Evolutionary conservation across 805 yeast genomes (phyloP).

Genomic region (Kazachstania martiniae): DNA sequence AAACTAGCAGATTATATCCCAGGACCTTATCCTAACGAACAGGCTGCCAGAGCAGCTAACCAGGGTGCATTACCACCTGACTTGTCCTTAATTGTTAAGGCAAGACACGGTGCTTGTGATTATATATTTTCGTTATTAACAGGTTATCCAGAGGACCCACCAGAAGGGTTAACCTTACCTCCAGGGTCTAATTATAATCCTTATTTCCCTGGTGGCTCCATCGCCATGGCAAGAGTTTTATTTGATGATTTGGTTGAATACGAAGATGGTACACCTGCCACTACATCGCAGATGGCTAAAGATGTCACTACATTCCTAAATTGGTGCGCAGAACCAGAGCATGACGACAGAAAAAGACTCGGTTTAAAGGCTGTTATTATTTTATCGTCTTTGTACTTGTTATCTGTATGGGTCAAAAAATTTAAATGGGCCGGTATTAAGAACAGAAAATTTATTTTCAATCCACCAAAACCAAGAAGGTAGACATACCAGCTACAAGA

Average conservation of each 20-base stretch:
- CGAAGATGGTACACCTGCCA: slow-evolving; percentile 98
- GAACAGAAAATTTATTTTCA: slow-evolving; percentile 87
- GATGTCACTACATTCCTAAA: slow-evolving; percentile 91
- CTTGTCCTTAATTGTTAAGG: slow-evolving; percentile 92
- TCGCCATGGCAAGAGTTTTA: slow-evolving; percentile 98
- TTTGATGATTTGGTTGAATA: slow-evolving; percentile 96
- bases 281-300: slow-evolving; percentile 98
- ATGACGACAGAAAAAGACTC: slow-evolving; percentile 92
- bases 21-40: slow-evolving; percentile 93
- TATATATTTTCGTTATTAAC: slow-evolving; percentile 91
- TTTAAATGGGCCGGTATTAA: slow-evolving; percentile 97
- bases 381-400: slow-evolving; percentile 64
- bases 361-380: slow-evolving; percentile 89
- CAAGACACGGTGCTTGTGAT: slow-evolving; percentile 97
- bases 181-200: slow-evolving; percentile 97
- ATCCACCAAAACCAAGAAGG: slow-evolving; percentile 58
- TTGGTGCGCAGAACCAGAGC: slow-evolving; percentile 99
- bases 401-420: slow-evolving; percentile 87
- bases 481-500: too few species aligned
- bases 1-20: slow-evolving; percentile 93
- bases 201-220: slow-evolving; percentile 99
- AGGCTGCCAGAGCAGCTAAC: slow-evolving; percentile 99
- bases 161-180: slow-evolving; percentile 91
- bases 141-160: slow-evolving; percentile 98
- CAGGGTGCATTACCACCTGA: slow-evolving; percentile 99